Base-by-base conservation (phyloP, 768 basidiomycete genomes). In the Calocybe gangraenosa region DNA sequence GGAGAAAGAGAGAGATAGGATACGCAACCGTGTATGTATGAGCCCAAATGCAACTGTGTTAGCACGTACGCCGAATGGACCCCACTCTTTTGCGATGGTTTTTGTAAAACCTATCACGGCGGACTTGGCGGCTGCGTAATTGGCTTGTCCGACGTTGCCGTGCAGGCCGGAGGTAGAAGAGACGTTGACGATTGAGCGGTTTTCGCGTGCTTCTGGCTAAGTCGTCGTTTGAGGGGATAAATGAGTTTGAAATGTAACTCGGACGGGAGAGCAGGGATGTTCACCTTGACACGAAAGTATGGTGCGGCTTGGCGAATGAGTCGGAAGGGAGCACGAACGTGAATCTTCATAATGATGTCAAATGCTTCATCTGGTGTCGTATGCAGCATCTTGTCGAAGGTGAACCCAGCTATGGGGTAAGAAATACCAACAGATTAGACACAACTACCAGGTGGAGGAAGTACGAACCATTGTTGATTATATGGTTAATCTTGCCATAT, bases 31-130 rank as follows among this genome's bases (percentile, higher is more conserved):
- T 2, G 90, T 92, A 55, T 84, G 78, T 37, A 92, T 80, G 36
- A 81, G 69, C 19, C 89, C 87, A 53, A 78, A 91, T 3, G 88
- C 88, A 34, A 92, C 66, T 2, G 84, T 83, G 67, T 92, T 91
- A 20, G 84, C 84, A 40, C 89, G 84, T 17, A 91, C 87, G 53
- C 82, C 83, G 64, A 84, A 90, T 3, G 71, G 64, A 22, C 90
- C 90, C 89, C 89, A 92, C 59, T 92, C 90, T 61, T 92, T 92
- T 38, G 82, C 81, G 52, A 88, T 81, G 32, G 89, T 92, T 71
- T 91, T 92, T 31, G 88, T 87, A 42, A 92, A 67, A 11, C 89
- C 90, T 46, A 84, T 56, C 32, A 92, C 80, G 7, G 84, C 89
- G 10, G 87, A 68, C 58, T 90, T 91, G 49, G 84, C 88, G 1